Conservation (phyloP, 345 rosid genomes). For the Aethionema arabicum region DNA sequence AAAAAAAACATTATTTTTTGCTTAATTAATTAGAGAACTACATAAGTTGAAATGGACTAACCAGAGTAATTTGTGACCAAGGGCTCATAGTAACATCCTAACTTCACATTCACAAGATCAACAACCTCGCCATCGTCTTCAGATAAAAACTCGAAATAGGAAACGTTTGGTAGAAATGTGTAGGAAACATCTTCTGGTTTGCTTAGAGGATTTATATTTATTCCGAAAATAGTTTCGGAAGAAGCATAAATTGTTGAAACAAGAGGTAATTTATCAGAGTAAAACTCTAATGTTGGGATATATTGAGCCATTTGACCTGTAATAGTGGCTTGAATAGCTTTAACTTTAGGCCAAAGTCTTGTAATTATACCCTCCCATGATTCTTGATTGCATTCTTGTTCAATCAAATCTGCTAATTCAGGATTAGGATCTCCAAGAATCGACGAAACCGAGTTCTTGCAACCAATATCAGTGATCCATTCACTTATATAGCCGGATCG, state of each 20-base stretch:
- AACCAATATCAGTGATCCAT: constrained; percentile 49
- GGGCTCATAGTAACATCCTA: constrained; percentile 55
- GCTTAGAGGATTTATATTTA: constrained; percentile 53
- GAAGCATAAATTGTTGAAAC: constrained; percentile 57
- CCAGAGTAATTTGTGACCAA: constrained; percentile 64
- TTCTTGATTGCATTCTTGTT: constrained; percentile 32
- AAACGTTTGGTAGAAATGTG: no score
- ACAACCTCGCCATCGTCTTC: constrained; percentile 39
- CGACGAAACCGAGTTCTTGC: constrained; percentile 37
- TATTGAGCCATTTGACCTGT: constrained; percentile 70
- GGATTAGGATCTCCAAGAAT: constrained; percentile 39
- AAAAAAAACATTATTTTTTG: no score
- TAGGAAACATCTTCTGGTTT: constrained; percentile 57
- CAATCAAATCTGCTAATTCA: constrained; percentile 43
- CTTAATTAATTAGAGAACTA: neutral
- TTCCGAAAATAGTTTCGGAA: constrained; percentile 57
- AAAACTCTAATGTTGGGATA: constrained; percentile 43
- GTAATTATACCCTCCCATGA: constrained; percentile 67
- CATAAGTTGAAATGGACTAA: constrained; percentile 3
- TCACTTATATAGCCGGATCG: constrained; percentile 46
- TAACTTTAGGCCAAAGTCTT: constrained; percentile 59
- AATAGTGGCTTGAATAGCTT: constrained; percentile 51
- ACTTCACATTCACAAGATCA: constrained; percentile 53
- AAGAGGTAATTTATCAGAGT: constrained; percentile 57
- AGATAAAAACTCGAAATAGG: constrained; percentile 60